Base-by-base conservation (phyloP, 2,329 filamentous ascomycete genomes). In the Cladosporium sp. region DNA sequence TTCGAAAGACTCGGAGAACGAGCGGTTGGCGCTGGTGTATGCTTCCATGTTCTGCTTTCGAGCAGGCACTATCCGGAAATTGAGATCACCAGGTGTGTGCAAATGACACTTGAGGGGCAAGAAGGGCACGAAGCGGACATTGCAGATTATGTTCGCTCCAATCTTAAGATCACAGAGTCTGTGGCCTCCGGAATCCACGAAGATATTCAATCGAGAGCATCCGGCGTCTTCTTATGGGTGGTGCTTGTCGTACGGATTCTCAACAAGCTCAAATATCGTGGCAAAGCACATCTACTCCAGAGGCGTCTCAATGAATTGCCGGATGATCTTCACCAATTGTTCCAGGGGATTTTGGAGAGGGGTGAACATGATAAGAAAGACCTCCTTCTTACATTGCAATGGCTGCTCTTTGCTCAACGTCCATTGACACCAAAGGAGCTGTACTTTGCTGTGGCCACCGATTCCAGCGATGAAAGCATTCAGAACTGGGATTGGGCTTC, bases 171-270 rank as follows among this genome's bases (percentile, higher is more conserved):
- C 51, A 2, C 50, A 62, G 7, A 35, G 5, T 13, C 32, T 4
- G 11, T 13, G 16, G 16, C 9, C 4, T 4, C 4, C 4, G 13
- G 59, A 2, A 58, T 74, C 8, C 59, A 55, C 47, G 11, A 20
- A 7, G 32, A 13, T 15, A 48, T 78, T 22, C 59, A 58, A 4
- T 41, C 61, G 9, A 73, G 69, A 22, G 61, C 73, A 0, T 65
- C 63, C 1, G 70, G 73, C 0, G 59, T 77, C 4, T 76, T 77
- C 43, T 55, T 76, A 52, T 77, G 74, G 71, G 69, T 69, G 1
- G 66, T 73, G 0, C 55, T 76, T 0, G 73, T 75, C 2, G 62
- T 76, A 1, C 50, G 63, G 4, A 75, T 76, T 3, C 58, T 78
- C 1, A 75, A 77, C 42, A 67, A 67, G 38, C 70, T 72, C 52